Base-by-base conservation (phyloP, 768 basidiomycete genomes). In the Tephrocybe rancida region DNA sequence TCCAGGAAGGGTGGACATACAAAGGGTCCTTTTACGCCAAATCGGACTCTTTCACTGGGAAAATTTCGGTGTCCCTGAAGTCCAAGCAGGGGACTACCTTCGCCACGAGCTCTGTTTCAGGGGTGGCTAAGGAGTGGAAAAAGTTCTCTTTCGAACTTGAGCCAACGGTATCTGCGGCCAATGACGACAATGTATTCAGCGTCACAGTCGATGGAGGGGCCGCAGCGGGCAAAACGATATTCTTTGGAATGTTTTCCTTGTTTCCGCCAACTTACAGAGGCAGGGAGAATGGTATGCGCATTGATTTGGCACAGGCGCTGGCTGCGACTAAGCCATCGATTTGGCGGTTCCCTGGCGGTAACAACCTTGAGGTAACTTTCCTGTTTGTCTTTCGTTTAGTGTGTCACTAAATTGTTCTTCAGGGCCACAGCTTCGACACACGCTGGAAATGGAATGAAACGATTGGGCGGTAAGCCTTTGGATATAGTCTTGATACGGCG, bases 371-470 rank as follows among this genome's bases (percentile, higher is more conserved):
- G 58, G 64, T 50, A 39, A 34, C 38, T 37, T 50, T 44, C 19
- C 54, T 29, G 21, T n/a, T 27, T 41, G n/a, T 37, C 5, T 7
- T 16, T 37, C 35, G 7, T 37, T 13, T 6, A 13, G 7, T 37
- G 14, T 13, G 8, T 16, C n/a, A 16, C n/a, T 29, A 1, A 24
- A 5, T 29, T 18, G 18, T 42, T 39, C 25, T 35, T 34, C 51
- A 84, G 80, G 84, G 84, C 21, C 64, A 71, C 61, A 77, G 72
- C 11, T 61, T 69, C 49, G 73, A 64, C 22, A 72, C 73, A 0
- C 68, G 84, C n/a, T 86, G 84, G 84, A 72, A 77, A 62, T 85
- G 84, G 84, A 80, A 84, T 54, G 72, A 73, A 18, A 84, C 83
- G 6, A 70, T 86, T 29, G 83, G 84, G 10, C 72, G 78, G 29